Conservation (phyloP, 148 eudicot species). For the Arctostaphylos glauca region DNA sequence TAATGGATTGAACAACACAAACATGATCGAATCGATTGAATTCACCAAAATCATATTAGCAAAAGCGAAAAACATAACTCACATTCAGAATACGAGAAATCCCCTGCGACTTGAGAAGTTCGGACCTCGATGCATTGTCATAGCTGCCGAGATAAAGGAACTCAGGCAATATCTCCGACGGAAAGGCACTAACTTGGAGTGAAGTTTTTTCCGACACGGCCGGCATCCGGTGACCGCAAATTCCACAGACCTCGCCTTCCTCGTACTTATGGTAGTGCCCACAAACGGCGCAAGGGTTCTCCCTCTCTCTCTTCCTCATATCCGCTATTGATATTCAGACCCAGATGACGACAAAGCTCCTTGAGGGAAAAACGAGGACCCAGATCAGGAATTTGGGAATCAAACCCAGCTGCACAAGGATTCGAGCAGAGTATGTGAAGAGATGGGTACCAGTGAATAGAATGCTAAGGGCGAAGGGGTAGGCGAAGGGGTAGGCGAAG, state of each 20-base stretch:
- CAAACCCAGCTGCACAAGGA: neutral
- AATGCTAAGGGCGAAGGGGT: too few relatives aligned
- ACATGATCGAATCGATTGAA: neutral
- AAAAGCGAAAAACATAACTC: neutral
- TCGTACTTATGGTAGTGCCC: conserved; percentile 98
- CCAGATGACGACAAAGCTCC: neutral
- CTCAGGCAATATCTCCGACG: conserved; percentile 86
- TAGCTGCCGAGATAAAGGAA: conserved; percentile 82
- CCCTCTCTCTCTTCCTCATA: conserved; percentile 95
- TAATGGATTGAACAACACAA: neutral
- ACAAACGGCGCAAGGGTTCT: conserved; percentile 80
- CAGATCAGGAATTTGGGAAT: conserved; percentile 22
- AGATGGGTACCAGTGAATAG: neutral
- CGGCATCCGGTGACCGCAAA: conserved; percentile 85
- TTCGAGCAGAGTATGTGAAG: neutral
- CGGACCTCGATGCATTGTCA: conserved; percentile 86
- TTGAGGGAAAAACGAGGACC: neutral
- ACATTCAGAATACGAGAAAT: conserved; percentile 90
- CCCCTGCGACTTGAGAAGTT: conserved; percentile 79
- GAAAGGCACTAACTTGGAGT: conserved; percentile 67
- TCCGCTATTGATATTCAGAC: neutral
- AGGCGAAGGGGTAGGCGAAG: too few relatives aligned
- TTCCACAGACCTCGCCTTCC: conserved; percentile 88
- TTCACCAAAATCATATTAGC: neutral
- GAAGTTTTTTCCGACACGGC: conserved; percentile 35